These are phyloP conservation scores for Piloderma croceum DNA, from an alignment of 768 basidiomycete genomes.

Conservation along the genomic window DNA sequence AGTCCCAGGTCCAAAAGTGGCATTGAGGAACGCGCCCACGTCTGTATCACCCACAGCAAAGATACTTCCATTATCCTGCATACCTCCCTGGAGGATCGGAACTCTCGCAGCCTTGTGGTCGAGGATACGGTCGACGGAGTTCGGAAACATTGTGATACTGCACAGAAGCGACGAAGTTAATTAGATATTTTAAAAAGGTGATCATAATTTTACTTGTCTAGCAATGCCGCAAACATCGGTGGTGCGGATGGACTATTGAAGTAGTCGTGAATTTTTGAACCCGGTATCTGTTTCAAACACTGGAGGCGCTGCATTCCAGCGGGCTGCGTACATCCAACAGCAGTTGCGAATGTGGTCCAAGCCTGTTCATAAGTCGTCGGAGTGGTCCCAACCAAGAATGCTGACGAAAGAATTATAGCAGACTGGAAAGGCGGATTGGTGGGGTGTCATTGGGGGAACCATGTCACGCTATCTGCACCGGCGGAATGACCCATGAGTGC, in stretches of 20 bases:
- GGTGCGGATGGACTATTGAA: slow-evolving; percentile 12
- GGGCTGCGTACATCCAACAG: slow-evolving; percentile 12
- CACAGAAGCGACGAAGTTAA: slow-evolving; percentile 2
- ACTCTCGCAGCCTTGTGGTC: slow-evolving; percentile 11
- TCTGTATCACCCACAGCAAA: slow-evolving; percentile 12
- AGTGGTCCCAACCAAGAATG: too few relatives aligned
- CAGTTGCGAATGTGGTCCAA: too few relatives aligned
- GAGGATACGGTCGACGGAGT: slow-evolving; percentile 14
- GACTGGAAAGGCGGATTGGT: too few relatives aligned
- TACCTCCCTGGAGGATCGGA: slow-evolving; percentile 16
- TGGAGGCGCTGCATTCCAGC: slow-evolving; percentile 16
- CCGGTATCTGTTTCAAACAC: slow-evolving; percentile 19
- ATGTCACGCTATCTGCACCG: too few relatives aligned
- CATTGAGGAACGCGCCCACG: slow-evolving; percentile 10
- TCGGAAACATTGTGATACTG: slow-evolving; percentile 5
- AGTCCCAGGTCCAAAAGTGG: neutral
- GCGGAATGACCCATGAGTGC: slow-evolving; percentile 19
- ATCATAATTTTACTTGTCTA: too few relatives aligned
- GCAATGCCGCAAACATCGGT: slow-evolving; percentile 3
- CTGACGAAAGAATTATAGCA: too few relatives aligned
- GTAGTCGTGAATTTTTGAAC: slow-evolving; percentile 12
- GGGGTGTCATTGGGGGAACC: too few relatives aligned
- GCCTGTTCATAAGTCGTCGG: too few relatives aligned
- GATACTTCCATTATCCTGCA: slow-evolving; percentile 13
- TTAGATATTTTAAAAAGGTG: too few relatives aligned